Evolutionary conservation across 2,329 filamentous ascomycete genomes (phyloP).

Genomic region (Claviceps sp.): DNA sequence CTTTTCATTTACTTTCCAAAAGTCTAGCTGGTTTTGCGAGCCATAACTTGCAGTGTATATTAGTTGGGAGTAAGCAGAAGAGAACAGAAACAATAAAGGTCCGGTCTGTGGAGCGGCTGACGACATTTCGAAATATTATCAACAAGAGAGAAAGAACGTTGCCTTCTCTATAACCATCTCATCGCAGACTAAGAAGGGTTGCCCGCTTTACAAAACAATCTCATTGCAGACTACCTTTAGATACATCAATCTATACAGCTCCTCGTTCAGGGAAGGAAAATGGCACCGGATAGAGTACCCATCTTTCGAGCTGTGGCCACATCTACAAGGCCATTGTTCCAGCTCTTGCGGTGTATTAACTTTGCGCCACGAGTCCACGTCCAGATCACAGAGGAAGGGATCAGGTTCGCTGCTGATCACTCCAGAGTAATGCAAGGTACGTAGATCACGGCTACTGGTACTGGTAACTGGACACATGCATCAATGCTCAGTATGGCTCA

Average conservation of each 20-base stretch:
- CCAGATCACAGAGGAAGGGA: constrained; percentile 71
- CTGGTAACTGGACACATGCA: too few species aligned
- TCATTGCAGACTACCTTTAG: constrained; percentile 1
- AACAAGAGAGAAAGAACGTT: background rate
- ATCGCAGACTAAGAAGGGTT: background rate
- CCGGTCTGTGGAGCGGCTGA: constrained; percentile 15
- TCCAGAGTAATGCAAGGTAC: constrained; percentile 81
- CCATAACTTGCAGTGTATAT: constrained; percentile 21
- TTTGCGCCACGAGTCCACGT: constrained; percentile 45
- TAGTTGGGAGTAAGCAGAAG: constrained; percentile 19
- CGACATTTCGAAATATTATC: constrained; percentile 9
- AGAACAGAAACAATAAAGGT: constrained; percentile 13
- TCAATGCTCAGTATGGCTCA: background rate
- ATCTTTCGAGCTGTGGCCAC: constrained; percentile 66
- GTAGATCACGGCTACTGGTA: background rate
- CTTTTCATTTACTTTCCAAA: constrained; percentile 3
- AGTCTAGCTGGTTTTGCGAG: background rate
- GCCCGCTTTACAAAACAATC: background rate
- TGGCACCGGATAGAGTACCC: constrained; percentile 27
- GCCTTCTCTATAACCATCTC: background rate
- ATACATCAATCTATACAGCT: background rate
- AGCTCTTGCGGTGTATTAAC: constrained; percentile 44
- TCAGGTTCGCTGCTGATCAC: constrained; percentile 81
- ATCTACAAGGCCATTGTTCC: constrained; percentile 63
- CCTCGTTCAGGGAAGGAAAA: constrained; percentile 6